These are phyloP conservation scores for Lepraria neglecta DNA, from an alignment of 495 filamentous ascomycete genomes.

Conservation along the genomic window DNA sequence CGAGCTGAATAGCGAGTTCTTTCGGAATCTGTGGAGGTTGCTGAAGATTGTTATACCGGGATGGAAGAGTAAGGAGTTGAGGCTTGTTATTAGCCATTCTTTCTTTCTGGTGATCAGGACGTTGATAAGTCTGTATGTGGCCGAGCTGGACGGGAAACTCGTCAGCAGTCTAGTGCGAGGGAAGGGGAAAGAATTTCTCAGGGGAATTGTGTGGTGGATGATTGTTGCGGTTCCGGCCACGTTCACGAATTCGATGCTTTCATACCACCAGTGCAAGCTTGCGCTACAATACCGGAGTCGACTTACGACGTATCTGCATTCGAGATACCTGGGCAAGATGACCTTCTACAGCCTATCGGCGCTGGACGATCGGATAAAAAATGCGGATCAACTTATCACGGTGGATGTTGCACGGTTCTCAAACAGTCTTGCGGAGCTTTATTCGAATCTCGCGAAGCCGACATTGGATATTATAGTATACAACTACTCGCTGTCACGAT, in stretches of 20 bases:
- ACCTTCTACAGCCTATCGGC: constrained; percentile 96
- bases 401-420: constrained; percentile 96
- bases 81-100: constrained; percentile 79
- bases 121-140: constrained; percentile 88
- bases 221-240: constrained; percentile 93
- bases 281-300: constrained; percentile 87
- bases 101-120: constrained; percentile 83
- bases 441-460: constrained; percentile 96
- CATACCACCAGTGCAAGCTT: constrained; percentile 93
- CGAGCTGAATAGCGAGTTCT: constrained; percentile 92
- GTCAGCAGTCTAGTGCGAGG: constrained; percentile 88
- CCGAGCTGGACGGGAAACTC: constrained; percentile 86
- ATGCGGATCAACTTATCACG: constrained; percentile 94
- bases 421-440: constrained; percentile 87
- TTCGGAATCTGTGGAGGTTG: constrained; percentile 72
- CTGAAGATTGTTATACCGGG: constrained; percentile 84
- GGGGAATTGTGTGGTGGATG: constrained; percentile 97
- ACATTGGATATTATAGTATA: constrained; percentile 93
- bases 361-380: constrained; percentile 95
- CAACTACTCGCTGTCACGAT: constrained; percentile 85
- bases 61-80: constrained; percentile 79
- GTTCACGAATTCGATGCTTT: constrained; percentile 99
- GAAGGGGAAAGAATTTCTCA: constrained; percentile 83
- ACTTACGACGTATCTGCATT: constrained; percentile 85
- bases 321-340: constrained; percentile 89